These are phyloP conservation scores for Cryptosporidium viatorum DNA, from an alignment of 169 alveolate species.

Conservation along the genomic window DNA sequence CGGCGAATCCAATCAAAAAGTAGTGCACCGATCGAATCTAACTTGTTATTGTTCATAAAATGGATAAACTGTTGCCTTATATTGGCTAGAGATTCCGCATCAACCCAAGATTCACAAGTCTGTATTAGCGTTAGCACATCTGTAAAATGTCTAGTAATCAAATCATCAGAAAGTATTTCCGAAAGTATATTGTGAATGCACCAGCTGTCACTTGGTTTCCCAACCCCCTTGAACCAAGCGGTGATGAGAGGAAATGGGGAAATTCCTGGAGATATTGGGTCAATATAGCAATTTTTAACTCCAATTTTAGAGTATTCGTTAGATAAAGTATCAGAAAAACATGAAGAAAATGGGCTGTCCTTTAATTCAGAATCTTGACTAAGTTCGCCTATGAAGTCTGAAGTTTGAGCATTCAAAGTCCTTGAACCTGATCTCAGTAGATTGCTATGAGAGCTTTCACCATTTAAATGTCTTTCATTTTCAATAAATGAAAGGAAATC, in stretches of 20 bases:
- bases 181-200: constrained; percentile 74
- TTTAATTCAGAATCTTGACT: background rate
- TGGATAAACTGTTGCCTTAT: constrained; percentile 53
- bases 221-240: constrained; percentile 74
- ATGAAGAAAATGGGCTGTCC: constrained; percentile 6
- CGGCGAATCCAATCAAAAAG: constrained; percentile 72
- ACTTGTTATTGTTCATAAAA: constrained; percentile 64
- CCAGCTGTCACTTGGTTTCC: constrained; percentile 67
- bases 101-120: constrained; percentile 74
- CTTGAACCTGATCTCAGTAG: background rate
- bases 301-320: background rate
- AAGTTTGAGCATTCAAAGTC: background rate
- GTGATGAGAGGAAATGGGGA: constrained; percentile 72
- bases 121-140: constrained; percentile 60
- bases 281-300: constrained; percentile 19
- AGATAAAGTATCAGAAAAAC: constrained; percentile 2
- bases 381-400: background rate
- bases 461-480: background rate
- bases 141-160: constrained; percentile 56
- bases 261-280: constrained; percentile 59
- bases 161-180: constrained; percentile 68
- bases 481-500: constrained; percentile 33
- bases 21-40: constrained; percentile 54
- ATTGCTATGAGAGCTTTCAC: background rate
- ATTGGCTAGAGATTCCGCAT: constrained; percentile 52